Evolutionary conservation across 2,329 filamentous ascomycete genomes (phyloP).

Genomic region (Sarocladiaceae sp.): DNA sequence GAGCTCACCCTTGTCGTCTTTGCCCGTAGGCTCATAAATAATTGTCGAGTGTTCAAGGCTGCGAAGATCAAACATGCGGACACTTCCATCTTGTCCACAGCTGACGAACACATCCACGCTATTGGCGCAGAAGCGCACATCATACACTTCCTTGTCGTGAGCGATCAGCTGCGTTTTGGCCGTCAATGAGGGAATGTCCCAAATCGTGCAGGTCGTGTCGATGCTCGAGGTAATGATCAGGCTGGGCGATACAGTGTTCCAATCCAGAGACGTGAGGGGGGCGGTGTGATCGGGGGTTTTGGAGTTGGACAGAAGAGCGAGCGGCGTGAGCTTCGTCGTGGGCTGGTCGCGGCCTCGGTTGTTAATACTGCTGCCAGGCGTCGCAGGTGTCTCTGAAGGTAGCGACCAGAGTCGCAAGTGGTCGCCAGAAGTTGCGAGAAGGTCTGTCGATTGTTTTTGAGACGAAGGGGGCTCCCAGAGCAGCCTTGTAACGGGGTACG

Average conservation of each 20-base stretch:
- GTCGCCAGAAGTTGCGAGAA: constrained; percentile 91
- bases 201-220: constrained; percentile 98
- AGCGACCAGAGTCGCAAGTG: constrained; percentile 92
- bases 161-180: constrained; percentile 98
- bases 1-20: constrained; percentile 64
- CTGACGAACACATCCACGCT: constrained; percentile 98
- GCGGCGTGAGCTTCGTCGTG: constrained; percentile 76
- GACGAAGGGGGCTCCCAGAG: constrained; percentile 94
- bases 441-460: constrained; percentile 90
- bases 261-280: constrained; percentile 91
- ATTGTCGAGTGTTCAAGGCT: constrained; percentile 98
- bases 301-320: constrained; percentile 91
- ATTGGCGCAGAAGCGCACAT: constrained; percentile 95
- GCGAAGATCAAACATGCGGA: constrained; percentile 96
- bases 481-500: constrained; percentile 91
- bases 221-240: constrained; percentile 98
- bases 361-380: constrained; percentile 60
- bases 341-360: constrained; percentile 51
- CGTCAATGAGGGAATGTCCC: constrained; percentile 96
- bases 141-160: constrained; percentile 98
- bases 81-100: constrained; percentile 94
- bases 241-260: constrained; percentile 95
- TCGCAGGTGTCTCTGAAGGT: constrained; percentile 57
- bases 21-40: constrained; percentile 94
- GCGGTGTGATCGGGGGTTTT: constrained; percentile 98